Evolutionary conservation across 768 basidiomycete species (phyloP).

Genomic region (Cystofilobasidium macerans): DNA sequence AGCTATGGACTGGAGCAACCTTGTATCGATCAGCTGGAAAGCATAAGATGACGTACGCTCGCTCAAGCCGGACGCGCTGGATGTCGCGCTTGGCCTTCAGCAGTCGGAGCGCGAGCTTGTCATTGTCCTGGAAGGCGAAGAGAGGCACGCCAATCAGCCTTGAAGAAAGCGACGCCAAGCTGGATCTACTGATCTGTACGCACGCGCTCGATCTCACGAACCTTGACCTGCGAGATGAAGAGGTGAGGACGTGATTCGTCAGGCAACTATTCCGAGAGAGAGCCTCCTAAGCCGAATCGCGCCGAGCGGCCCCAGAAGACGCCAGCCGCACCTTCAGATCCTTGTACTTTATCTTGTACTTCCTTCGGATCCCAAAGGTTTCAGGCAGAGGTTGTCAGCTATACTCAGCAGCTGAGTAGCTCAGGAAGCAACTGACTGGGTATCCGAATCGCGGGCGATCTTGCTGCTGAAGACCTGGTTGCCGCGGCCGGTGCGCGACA

Average conservation of each 20-base stretch:
- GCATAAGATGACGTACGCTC: conserved; percentile 55
- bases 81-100: conserved; percentile 68
- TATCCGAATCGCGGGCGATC: conserved; percentile 3
- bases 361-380: conserved; percentile 32
- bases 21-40: too few relatives aligned
- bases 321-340: conserved; percentile 49
- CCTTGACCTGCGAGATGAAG: conserved; percentile 46
- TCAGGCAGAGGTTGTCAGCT: background rate
- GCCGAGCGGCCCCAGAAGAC: background rate
- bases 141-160: background rate
- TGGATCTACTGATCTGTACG: conserved; percentile 34
- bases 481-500: background rate
- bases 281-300: background rate
- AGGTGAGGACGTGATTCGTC: background rate
- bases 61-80: conserved; percentile 74
- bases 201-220: conserved; percentile 72
- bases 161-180: background rate
- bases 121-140: conserved; percentile 56
- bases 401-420: background rate
- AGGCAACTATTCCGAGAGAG: background rate
- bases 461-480: background rate
- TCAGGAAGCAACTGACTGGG: background rate
- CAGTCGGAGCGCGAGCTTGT: conserved; percentile 72
- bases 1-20: too few relatives aligned
- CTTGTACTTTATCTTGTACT: conserved; percentile 78